phyloP scores from a whole-genome alignment of 2,329 filamentous ascomycete species.

The Diaporthe citriasiana region DNA sequence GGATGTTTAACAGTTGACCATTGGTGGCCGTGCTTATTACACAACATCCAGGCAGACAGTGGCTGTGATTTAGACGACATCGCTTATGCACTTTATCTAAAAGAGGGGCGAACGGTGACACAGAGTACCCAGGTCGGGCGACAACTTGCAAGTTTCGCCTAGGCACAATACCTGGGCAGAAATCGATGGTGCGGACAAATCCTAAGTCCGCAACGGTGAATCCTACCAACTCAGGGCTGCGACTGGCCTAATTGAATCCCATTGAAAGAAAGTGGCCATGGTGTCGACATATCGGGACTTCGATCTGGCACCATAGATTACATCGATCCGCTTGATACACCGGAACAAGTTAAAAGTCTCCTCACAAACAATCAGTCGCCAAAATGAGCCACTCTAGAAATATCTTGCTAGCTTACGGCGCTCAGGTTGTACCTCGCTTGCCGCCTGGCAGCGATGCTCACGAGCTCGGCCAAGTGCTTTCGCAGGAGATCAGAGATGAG shows the following conservation, averaged over 20 bases:
- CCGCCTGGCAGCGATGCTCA: neutral
- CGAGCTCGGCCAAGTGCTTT: neutral
- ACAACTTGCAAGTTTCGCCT: too few relatives aligned
- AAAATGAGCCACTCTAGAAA: neutral
- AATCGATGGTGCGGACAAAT: too few relatives aligned
- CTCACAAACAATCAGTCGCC: neutral
- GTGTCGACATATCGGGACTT: neutral
- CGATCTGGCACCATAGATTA: neutral
- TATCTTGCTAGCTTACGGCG: neutral
- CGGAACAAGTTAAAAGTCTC: neutral
- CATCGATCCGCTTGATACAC: neutral
- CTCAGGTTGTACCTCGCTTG: neutral
- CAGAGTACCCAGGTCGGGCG: too few relatives aligned
- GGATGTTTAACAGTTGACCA: neutral
- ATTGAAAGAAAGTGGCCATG: neutral
- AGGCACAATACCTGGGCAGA: too few relatives aligned
- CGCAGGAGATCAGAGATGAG: neutral
- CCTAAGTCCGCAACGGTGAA: too few relatives aligned
- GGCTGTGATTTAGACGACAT: neutral
- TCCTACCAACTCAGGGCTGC: too few relatives aligned
- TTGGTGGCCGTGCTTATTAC: neutral
- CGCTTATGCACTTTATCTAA: neutral
- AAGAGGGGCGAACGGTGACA: neutral
- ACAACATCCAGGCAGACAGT: neutral
- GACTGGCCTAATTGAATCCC: neutral